phyloP scores from a whole-genome alignment of 495 filamentous ascomycete species.

The Aspergillus cavernicola region DNA sequence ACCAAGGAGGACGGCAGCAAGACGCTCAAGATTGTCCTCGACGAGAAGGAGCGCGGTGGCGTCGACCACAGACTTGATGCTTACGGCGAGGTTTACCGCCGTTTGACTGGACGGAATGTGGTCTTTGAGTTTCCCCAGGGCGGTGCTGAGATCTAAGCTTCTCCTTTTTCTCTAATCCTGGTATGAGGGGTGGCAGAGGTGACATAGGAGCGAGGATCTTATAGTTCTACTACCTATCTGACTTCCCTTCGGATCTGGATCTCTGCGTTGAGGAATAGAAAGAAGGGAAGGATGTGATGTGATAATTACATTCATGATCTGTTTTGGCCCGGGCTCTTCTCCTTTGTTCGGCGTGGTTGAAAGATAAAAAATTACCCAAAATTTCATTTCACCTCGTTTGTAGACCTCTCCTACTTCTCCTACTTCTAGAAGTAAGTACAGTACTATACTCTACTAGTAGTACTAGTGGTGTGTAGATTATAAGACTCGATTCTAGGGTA shows the following conservation, averaged over 20 bases:
- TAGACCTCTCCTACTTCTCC: background rate
- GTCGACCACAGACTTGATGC: conserved; percentile 99
- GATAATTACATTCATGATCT: conserved; percentile 22
- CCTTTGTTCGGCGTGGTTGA: conserved; percentile 21
- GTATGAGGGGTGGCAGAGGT: background rate
- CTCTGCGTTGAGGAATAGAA: conserved; percentile 6
- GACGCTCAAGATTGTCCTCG: conserved; percentile 94
- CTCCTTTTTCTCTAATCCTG: conserved; percentile 9
- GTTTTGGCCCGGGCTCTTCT: conserved; percentile 17
- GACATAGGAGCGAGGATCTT: too few species aligned
- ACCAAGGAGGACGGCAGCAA: conserved; percentile 97
- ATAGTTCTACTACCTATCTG: background rate
- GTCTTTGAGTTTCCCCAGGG: conserved; percentile 96
- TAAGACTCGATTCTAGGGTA: background rate
- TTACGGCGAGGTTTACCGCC: conserved; percentile 97
- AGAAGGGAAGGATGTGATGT: conserved; percentile 11
- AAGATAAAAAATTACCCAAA: conserved; percentile 11
- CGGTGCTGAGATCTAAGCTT: conserved; percentile 71
- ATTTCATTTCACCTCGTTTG: background rate
- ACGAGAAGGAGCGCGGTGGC: conserved; percentile 99
- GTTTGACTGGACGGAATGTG: conserved; percentile 89
- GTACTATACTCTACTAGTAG: too few species aligned
- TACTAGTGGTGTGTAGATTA: too few species aligned
- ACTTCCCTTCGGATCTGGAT: background rate
- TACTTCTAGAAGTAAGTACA: too few species aligned